Conservation (phyloP, 768 basidiomycete species). For the Rhodosporidiobolus odoratus region DNA sequence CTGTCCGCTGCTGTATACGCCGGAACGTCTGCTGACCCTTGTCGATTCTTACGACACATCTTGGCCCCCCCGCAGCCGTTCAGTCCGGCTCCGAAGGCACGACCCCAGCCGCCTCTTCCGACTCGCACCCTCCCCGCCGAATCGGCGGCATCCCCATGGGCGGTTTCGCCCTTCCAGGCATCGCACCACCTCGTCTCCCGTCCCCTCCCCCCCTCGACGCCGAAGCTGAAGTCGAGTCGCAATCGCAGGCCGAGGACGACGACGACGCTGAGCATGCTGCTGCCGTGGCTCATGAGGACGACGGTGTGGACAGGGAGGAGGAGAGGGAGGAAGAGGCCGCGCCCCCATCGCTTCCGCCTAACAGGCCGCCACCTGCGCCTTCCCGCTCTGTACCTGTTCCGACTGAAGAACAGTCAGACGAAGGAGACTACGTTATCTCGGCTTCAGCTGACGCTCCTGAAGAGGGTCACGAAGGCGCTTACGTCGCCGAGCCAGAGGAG, state of each 20-base stretch:
- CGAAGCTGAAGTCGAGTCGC: background rate
- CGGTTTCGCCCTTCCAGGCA: constrained; percentile 30
- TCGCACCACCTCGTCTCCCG: constrained; percentile 12
- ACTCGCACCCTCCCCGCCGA: constrained; percentile 16
- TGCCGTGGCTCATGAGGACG: background rate
- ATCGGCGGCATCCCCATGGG: constrained; percentile 24
- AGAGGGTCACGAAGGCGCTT: background rate
- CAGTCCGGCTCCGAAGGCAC: constrained; percentile 1
- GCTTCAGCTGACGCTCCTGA: background rate
- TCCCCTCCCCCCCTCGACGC: too few species aligned
- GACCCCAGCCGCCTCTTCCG: background rate
- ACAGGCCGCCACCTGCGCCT: constrained; percentile 5
- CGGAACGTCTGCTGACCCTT: too few species aligned
- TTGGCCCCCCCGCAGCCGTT: background rate
- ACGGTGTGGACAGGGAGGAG: background rate
- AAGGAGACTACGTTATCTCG: background rate
- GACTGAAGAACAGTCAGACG: background rate
- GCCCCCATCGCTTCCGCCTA: constrained; percentile 16
- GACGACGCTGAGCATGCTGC: background rate
- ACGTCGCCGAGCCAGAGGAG: background rate
- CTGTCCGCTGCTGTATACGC: too few species aligned
- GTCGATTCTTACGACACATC: background rate
- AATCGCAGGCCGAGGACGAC: background rate
- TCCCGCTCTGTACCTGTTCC: constrained; percentile 15
- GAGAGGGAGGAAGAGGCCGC: background rate